These are phyloP conservation scores for Botrytis sinoallii DNA, from an alignment of 2,329 filamentous ascomycete genomes.

Conservation along the genomic window DNA sequence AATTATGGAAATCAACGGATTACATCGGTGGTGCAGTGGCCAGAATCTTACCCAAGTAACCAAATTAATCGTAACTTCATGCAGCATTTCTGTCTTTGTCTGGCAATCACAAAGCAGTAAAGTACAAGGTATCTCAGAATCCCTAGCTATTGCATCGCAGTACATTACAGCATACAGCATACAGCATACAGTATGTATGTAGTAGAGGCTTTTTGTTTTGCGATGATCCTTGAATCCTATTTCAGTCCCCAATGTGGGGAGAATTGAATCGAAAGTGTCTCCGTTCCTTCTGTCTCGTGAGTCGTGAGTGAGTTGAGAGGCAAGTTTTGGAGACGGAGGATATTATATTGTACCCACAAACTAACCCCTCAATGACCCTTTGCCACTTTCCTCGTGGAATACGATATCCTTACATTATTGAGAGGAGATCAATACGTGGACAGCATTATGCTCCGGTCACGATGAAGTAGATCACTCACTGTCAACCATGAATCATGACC, in stretches of 20 bases:
- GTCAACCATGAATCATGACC: neutral
- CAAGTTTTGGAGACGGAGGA: neutral
- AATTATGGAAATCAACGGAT: slow-evolving; percentile 11
- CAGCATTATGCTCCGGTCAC: neutral
- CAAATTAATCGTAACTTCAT: neutral
- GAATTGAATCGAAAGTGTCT: neutral
- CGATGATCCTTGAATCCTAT: slow-evolving; percentile 6
- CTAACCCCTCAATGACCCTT: neutral
- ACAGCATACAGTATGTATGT: neutral
- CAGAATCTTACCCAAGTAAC: neutral
- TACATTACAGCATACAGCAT: slow-evolving; percentile 9
- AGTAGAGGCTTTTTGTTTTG: neutral
- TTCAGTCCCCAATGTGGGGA: neutral
- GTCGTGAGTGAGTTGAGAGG: neutral
- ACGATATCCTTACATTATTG: neutral
- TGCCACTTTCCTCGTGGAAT: slow-evolving; percentile 5
- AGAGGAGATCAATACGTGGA: neutral
- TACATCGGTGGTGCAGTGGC: slow-evolving; percentile 1
- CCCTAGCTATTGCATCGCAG: slow-evolving; percentile 12
- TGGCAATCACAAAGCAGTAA: slow-evolving; percentile 3
- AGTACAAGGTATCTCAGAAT: slow-evolving; percentile 11
- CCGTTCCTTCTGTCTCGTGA: neutral
- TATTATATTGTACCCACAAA: neutral
- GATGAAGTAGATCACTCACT: neutral
- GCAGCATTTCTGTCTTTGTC: neutral